phyloP scores from a whole-genome alignment of 495 filamentous ascomycete species.

The Annulohypoxylon stygium region DNA sequence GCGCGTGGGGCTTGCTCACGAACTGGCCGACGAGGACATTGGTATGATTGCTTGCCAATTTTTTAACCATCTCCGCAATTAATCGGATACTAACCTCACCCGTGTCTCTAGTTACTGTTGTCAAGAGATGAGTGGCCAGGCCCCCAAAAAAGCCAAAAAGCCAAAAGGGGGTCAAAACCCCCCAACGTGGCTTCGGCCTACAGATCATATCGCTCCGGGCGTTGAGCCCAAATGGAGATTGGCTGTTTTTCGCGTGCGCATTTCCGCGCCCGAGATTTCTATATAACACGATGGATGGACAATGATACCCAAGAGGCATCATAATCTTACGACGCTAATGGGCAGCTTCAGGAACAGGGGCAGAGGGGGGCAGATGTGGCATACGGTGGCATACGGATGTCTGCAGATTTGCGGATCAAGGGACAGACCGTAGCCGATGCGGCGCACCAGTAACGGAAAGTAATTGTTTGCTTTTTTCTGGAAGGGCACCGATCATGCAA shows the following conservation, averaged over 20 bases:
- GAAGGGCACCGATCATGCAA: conserved; percentile 46
- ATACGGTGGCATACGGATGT: conserved; percentile 38
- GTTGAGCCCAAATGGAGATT: conserved; percentile 23
- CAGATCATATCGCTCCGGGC: conserved; percentile 21
- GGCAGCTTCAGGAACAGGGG: conserved; percentile 49
- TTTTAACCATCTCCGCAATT: conserved; percentile 22
- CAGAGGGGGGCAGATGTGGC: conserved; percentile 21
- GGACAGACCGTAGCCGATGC: conserved; percentile 53
- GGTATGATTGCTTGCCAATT: conserved; percentile 64
- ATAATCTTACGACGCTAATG: conserved; percentile 49
- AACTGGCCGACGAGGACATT: conserved; percentile 96
- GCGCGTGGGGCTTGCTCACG: conserved; percentile 89
- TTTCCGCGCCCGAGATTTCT: conserved; percentile 35
- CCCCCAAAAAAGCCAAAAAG: conserved; percentile 27
- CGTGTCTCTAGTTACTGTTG: conserved; percentile 80
- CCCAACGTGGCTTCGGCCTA: conserved; percentile 32
- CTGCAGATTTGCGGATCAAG: conserved; percentile 53
- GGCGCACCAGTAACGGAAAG: conserved; percentile 49
- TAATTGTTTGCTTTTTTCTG: conserved; percentile 47
- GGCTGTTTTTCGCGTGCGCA: conserved; percentile 31
- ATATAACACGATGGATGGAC: conserved; percentile 33
- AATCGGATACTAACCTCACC: conserved; percentile 48
- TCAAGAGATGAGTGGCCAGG: conserved; percentile 80
- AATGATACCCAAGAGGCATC: conserved; percentile 34
- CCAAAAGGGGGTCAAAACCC: conserved; percentile 37